phyloP scores from a whole-genome alignment of 257 asterid species.

The Thymus quinquecostatus region DNA sequence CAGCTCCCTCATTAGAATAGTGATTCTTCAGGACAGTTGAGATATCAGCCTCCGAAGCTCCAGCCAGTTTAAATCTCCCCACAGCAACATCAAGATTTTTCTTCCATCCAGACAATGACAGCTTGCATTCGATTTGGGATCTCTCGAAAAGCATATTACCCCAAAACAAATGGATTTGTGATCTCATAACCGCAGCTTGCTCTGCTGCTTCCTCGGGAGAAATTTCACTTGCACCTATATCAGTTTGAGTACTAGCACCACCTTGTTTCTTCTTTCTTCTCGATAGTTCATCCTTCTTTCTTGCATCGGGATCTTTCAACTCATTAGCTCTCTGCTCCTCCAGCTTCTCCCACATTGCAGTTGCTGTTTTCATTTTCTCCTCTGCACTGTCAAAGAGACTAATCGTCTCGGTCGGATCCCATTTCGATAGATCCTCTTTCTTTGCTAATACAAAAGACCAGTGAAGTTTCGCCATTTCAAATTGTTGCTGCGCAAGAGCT shows the following conservation, averaged over 20 bases:
- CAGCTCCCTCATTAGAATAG: conserved; percentile 66
- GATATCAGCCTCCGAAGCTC: conserved; percentile 92
- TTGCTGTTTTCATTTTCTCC: conserved; percentile 83
- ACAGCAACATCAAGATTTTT: conserved; percentile 80
- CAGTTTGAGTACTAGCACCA: conserved; percentile 55
- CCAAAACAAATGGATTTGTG: conserved; percentile 93
- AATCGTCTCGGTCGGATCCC: conserved; percentile 87
- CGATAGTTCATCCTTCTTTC: conserved; percentile 66
- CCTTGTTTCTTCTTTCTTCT: conserved; percentile 70
- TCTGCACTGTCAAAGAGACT: conserved; percentile 80
- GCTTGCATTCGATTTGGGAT: conserved; percentile 81
- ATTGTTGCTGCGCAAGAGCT: conserved; percentile 93
- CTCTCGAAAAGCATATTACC: conserved; percentile 96
- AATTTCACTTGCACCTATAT: conserved; percentile 51
- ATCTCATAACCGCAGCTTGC: conserved; percentile 90
- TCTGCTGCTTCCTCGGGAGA: conserved; percentile 81
- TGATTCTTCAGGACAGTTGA: conserved; percentile 77
- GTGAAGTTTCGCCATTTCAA: conserved; percentile 97
- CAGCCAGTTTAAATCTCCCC: conserved; percentile 83
- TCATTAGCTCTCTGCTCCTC: conserved; percentile 89
- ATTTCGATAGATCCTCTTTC: conserved; percentile 73
- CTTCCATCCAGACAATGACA: conserved; percentile 79
- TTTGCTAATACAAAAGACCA: conserved; percentile 90
- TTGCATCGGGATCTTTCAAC: conserved; percentile 58
- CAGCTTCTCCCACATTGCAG: conserved; percentile 92